These are phyloP conservation scores for Phyllosticta citrichinensis DNA, from an alignment of 2,329 filamentous ascomycete species.

Conservation along the genomic window DNA sequence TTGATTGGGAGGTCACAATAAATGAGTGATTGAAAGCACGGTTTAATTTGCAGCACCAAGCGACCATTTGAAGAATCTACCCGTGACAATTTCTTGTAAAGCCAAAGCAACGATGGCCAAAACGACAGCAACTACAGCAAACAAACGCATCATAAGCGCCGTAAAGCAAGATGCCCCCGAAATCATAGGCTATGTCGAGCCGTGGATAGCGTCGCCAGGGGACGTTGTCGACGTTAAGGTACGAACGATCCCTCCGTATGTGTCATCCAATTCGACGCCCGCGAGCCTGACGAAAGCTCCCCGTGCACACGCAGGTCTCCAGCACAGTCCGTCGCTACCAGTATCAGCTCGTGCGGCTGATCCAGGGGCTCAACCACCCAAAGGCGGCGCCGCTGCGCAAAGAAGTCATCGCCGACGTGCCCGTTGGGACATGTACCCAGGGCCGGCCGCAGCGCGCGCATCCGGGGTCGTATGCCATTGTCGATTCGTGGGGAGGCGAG, in stretches of 20 bases:
- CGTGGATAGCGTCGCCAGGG: slow-evolving; percentile 16
- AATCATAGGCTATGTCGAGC: slow-evolving; percentile 17
- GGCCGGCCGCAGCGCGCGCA: slow-evolving; percentile 11
- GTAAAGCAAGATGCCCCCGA: slow-evolving; percentile 1
- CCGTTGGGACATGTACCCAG: slow-evolving; percentile 2
- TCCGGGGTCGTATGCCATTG: slow-evolving; percentile 10
- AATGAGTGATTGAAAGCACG: too few species aligned
- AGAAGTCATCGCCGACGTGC: slow-evolving; percentile 7
- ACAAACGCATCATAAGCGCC: not conserved
- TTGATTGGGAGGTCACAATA: too few species aligned
- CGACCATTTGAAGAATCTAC: too few species aligned
- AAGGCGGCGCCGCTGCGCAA: slow-evolving; percentile 10
- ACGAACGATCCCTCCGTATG: not conserved
- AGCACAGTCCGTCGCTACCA: not conserved
- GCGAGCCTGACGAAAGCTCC: not conserved
- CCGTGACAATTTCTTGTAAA: too few species aligned
- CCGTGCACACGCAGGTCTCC: not conserved
- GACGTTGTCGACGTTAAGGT: slow-evolving; percentile 16
- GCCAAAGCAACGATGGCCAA: not conserved
- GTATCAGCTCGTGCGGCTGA: slow-evolving; percentile 9
- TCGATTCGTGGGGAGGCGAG: slow-evolving; percentile 11
- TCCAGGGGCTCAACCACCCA: slow-evolving; percentile 13
- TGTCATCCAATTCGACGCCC: too few species aligned
- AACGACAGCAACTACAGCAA: not conserved
- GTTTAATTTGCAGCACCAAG: too few species aligned